Base-by-base conservation (phyloP, 225 moss, liverwort and hornwort genomes). In the Pseudisothecium myosuroides region DNA sequence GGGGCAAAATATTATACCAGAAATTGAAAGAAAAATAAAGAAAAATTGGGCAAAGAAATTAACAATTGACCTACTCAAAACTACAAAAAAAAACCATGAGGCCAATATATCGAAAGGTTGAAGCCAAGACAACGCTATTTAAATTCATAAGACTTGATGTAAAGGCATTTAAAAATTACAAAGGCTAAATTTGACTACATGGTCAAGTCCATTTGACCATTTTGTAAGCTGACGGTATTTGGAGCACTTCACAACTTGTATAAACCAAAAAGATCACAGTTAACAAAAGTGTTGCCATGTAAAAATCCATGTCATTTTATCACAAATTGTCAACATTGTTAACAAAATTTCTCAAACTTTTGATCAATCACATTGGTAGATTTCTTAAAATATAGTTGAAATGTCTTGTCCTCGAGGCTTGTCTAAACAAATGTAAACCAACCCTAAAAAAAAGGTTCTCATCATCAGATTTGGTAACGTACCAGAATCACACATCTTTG, bases 401-500 rank as follows among this genome's bases (percentile, higher is more conserved):
- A 74, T 59, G 36, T 36, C 36, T 45, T 36, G 14, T 26, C 74
- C n/a, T 83, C 20, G 6, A 75, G 26, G 37, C 20, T 60, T 37
- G 61, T 22, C 19, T n/a, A 69, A 15, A 56, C 7, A 49, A 55
- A 69, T 56, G 23, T 39, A 54, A n/a, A 54, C 29, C n/a, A 9
- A 22, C 16, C 71, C 39, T 10, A 11, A 55, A 63, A 29, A 37
- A 41, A 68, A 36, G 83, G 68, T 19, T 83, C 29, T 39, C 83
- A 83, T 52, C 83, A 37, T 84, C 31, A 55, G 71, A 50, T n/a
- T 76, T 64, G 50, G 75, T 56, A 67, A 93, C 94, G 75, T 93
- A 98, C 97, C 94, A 96, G 45, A 83, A 98, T 93, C 47, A 96
- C 97, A 91, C 82, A 94, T 76, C 88, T 89, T 88, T 94, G 94